These are phyloP conservation scores for Phytophthora niederhauseri DNA, from an alignment of 352 stramenopile species.

Conservation along the genomic window DNA sequence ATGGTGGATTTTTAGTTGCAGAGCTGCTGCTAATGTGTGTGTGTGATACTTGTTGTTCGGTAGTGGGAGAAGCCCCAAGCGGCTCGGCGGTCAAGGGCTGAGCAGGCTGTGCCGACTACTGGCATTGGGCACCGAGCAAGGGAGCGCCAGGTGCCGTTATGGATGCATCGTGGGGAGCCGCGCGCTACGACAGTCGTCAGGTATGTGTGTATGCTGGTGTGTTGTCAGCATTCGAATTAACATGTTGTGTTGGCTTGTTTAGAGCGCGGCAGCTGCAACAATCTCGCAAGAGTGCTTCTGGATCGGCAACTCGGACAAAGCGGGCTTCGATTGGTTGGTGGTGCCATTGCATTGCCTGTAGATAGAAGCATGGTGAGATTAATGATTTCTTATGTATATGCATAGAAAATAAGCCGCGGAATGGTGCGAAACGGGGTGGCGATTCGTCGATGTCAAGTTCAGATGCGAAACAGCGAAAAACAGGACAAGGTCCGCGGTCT, in stretches of 20 bases:
- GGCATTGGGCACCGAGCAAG: not conserved
- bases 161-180: conserved; percentile 25
- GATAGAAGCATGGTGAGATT: not conserved
- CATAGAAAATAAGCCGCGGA: conserved; percentile 23
- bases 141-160: conserved; percentile 20
- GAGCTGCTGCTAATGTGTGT: not conserved
- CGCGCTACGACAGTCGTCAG: conserved; percentile 17
- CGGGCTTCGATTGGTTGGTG: conserved; percentile 19
- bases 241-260: not conserved
- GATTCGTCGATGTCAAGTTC: conserved; percentile 1
- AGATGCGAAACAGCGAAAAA: conserved; percentile 29
- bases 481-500: conserved; percentile 10
- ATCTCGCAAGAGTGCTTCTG: conserved; percentile 14
- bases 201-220: conserved; percentile 1
- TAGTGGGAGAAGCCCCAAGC: conserved; percentile 22
- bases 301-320: conserved; percentile 1
- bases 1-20: not conserved
- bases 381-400: conserved; percentile 3
- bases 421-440: conserved; percentile 26
- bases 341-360: not conserved
- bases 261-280: conserved; percentile 29
- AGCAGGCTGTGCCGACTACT: not conserved
- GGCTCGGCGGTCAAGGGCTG: conserved; percentile 2
- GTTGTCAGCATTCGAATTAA: not conserved
- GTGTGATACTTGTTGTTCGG: not conserved